Conservation (phyloP, 768 basidiomycete species). For the Mycena alexandri region DNA sequence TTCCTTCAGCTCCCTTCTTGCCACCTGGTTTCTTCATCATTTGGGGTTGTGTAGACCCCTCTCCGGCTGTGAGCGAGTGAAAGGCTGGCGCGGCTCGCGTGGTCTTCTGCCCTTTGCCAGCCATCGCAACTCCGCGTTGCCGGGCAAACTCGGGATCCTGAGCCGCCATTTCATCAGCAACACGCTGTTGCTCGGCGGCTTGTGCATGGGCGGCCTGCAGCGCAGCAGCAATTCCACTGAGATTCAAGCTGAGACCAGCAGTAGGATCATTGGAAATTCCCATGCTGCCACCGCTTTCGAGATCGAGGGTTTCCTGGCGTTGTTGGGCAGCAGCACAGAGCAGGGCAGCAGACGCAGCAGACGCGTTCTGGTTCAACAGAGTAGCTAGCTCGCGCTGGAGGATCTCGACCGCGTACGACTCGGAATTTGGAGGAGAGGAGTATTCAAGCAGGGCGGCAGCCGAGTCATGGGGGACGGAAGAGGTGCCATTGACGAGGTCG, state of each 20-base stretch:
- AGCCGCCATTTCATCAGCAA: conserved; percentile 56
- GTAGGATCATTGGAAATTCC: conserved; percentile 46
- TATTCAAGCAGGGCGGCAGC: conserved; percentile 53
- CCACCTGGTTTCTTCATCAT: conserved; percentile 51
- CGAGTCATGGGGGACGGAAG: conserved; percentile 51
- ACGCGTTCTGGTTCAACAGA: conserved; percentile 80
- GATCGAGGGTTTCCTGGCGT: conserved; percentile 61
- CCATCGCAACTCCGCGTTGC: conserved; percentile 58
- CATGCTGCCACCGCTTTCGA: conserved; percentile 45
- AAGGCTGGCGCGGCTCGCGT: conserved; percentile 84
- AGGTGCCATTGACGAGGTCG: conserved; percentile 47
- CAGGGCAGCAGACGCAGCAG: conserved; percentile 74
- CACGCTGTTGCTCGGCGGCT: conserved; percentile 61
- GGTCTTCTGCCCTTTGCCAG: conserved; percentile 61
- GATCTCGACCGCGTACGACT: conserved; percentile 76
- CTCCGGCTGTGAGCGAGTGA: conserved; percentile 78
- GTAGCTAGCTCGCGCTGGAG: conserved; percentile 84
- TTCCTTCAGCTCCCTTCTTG: conserved; percentile 60
- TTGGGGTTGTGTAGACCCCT: conserved; percentile 50
- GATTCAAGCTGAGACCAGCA: conserved; percentile 63
- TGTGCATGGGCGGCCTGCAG: conserved; percentile 83
- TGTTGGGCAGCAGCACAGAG: conserved; percentile 78
- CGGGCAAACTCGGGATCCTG: conserved; percentile 60
- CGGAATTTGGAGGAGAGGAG: conserved; percentile 53
- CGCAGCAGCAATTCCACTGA: conserved; percentile 81